Conservation (phyloP, 345 rosid species). For the Pseudoturritis turrita region DNA sequence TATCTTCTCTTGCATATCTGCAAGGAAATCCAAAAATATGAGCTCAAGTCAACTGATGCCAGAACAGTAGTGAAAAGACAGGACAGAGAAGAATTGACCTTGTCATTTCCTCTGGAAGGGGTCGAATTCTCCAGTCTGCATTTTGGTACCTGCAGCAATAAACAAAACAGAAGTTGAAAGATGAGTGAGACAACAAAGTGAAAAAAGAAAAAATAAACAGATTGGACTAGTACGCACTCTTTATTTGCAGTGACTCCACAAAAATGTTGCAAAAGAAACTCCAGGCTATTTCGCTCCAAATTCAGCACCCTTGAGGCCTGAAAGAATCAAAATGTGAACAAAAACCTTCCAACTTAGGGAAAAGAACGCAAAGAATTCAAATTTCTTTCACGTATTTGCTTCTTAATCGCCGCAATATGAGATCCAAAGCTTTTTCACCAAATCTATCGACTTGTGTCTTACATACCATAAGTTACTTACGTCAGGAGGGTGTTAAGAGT, state of each 20-base stretch:
- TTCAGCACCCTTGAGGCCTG: conserved; percentile 93
- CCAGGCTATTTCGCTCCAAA: conserved; percentile 91
- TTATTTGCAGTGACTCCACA: conserved; percentile 91
- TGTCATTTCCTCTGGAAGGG: conserved; percentile 86
- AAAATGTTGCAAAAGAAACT: conserved; percentile 71
- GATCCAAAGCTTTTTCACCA: neutral
- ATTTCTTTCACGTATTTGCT: neutral
- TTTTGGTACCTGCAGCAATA: conserved; percentile 75
- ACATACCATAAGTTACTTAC: neutral
- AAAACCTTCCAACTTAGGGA: neutral
- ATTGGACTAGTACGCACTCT: conserved; percentile 52
- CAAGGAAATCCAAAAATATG: conserved; percentile 9
- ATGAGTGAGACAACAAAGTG: neutral
- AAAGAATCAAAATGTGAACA: conserved; percentile 3
- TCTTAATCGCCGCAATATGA: neutral
- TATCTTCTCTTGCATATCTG: conserved; percentile 99
- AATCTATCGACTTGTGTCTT: neutral
- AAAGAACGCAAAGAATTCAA: neutral
- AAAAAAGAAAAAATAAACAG: neutral
- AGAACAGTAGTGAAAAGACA: neutral
- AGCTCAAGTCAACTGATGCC: conserved; percentile 9
- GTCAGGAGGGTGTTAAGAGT: neutral
- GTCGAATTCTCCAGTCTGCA: conserved; percentile 98
- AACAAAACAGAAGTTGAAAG: neutral
- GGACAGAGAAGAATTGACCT: conserved; percentile 41